Evolutionary conservation across 768 basidiomycete genomes (phyloP).

Genomic region (Glaciozyma antarctica): DNA sequence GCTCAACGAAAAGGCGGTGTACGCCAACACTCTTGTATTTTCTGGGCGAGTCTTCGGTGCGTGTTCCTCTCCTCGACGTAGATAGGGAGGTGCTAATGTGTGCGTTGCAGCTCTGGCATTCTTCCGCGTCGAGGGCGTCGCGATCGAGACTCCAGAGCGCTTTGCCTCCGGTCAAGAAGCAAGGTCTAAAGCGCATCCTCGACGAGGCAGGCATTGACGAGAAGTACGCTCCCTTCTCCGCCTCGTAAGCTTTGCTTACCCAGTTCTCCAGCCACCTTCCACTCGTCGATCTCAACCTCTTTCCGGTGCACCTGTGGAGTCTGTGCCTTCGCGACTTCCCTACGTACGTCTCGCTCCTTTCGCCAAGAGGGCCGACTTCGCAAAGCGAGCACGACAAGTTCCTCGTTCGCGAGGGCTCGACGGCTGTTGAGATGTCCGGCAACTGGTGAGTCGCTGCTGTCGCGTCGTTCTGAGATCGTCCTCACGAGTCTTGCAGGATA

Average conservation of each 20-base stretch:
- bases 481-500: slow-evolving; percentile 39
- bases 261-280: background rate
- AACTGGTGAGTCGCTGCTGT: slow-evolving; percentile 29
- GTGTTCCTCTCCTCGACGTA: slow-evolving; percentile 35
- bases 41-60: slow-evolving; percentile 41
- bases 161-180: slow-evolving; percentile 40
- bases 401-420: slow-evolving; percentile 35
- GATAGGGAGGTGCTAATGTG: slow-evolving; percentile 43
- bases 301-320: slow-evolving; percentile 37
- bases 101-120: slow-evolving; percentile 43
- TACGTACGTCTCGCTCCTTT: slow-evolving; percentile 31
- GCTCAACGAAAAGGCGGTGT: slow-evolving; percentile 44
- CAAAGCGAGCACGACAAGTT: slow-evolving; percentile 37
- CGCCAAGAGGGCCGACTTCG: background rate
- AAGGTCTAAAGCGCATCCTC: slow-evolving; percentile 40
- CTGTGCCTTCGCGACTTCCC: slow-evolving; percentile 39
- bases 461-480: background rate
- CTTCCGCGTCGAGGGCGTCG: slow-evolving; percentile 44
- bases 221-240: slow-evolving; percentile 6
- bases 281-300: slow-evolving; percentile 20
- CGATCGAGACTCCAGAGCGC: slow-evolving; percentile 42
- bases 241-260: background rate
- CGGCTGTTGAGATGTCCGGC: slow-evolving; percentile 32
- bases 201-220: slow-evolving; percentile 27
- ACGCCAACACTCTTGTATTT: slow-evolving; percentile 45